phyloP scores from a whole-genome alignment of 495 filamentous ascomycete species.

The Aspergillus saccharolyticus region DNA sequence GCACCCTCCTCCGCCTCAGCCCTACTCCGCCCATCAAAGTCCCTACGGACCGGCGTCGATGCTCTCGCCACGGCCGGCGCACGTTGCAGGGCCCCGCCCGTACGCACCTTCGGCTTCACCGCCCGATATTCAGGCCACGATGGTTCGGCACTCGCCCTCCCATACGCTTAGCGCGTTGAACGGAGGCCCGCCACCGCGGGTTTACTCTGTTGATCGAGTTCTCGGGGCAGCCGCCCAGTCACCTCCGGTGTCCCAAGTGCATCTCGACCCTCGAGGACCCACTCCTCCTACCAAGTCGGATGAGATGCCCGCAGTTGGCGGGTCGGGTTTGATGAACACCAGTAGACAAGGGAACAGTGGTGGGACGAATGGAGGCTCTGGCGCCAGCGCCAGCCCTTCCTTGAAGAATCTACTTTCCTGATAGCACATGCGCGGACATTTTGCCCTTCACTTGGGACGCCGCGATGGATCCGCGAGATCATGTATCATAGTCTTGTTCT shows the following conservation, averaged over 20 bases:
- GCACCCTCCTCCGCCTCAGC: conserved; percentile 38
- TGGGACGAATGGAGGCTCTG: conserved; percentile 31
- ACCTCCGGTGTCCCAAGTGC: conserved; percentile 33
- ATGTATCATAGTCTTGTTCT: conserved; percentile 23
- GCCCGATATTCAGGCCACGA: conserved; percentile 39
- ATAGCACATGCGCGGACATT: neutral
- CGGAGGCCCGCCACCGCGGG: conserved; percentile 32
- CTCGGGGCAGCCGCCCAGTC: conserved; percentile 34
- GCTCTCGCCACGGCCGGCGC: conserved; percentile 38
- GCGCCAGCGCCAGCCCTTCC: conserved; percentile 71
- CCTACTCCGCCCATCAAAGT: conserved; percentile 37
- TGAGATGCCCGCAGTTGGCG: conserved; percentile 25
- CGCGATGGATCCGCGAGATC: conserved; percentile 1
- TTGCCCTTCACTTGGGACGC: neutral
- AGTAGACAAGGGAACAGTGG: conserved; percentile 32
- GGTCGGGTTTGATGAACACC: conserved; percentile 23
- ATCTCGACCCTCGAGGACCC: conserved; percentile 31
- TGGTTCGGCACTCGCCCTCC: conserved; percentile 39
- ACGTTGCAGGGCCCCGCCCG: conserved; percentile 31
- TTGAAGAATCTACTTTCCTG: conserved; percentile 69
- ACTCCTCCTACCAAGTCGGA: conserved; percentile 33
- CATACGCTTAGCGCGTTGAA: conserved; percentile 37
- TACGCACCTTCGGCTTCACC: conserved; percentile 46
- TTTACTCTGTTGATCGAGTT: conserved; percentile 34
- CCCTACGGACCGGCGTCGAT: conserved; percentile 37